Base-by-base conservation (phyloP, 2,329 filamentous ascomycete species). In the Colletotrichum chrysophilum region DNA sequence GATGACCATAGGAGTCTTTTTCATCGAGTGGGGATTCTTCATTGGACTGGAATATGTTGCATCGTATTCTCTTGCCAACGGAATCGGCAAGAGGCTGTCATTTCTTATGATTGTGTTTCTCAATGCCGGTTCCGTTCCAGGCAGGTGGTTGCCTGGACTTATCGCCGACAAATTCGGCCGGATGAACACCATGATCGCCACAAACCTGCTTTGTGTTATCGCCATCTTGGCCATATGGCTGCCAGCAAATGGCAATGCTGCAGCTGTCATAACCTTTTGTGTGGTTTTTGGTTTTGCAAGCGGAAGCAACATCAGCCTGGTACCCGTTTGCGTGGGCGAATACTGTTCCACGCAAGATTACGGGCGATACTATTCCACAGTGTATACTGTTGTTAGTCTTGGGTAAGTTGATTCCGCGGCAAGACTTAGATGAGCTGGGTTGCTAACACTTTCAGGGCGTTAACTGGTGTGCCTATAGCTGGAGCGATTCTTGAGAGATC, bases 371-470 rank as follows among this genome's bases (percentile, higher is more conserved):
- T 36, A 62, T 62, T 62, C 30, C n/a, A 62, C 60, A 0, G 60
- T 36, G 10, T 62, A 62, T 0, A 34, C 30, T 21, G 5, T 36
- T 18, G 18, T 62, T 21, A 62, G 60, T 24, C 32, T 36, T 7
- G 60, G 30, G 30, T 36, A 36, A 62, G 60, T 62, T 5, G 3
- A 2, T 16, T 16, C 2, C 18, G 3, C 28, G 1, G 26, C 0
- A 18, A n/a, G 16, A 28, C 0, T n/a, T 32, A 0, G 5, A 14
- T 4, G 0, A 30, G 8, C 26, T 26, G 3, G 8, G 16, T 18
- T 32, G 8, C 26, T 28, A 1, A 28, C 5, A 36, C 8, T 26
- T 34, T 0, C 6, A 66, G 38, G 16, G 64, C 64, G 1, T 8
- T 66, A 1, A 34, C 64, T 10, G 64, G 64, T 0, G 64, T 66